Percentiles rank a stretch among this genome's conserved stretches.
Conservation (phyloP, 192 early-diverging fungal species). For the Endogone sp. region DNA sequence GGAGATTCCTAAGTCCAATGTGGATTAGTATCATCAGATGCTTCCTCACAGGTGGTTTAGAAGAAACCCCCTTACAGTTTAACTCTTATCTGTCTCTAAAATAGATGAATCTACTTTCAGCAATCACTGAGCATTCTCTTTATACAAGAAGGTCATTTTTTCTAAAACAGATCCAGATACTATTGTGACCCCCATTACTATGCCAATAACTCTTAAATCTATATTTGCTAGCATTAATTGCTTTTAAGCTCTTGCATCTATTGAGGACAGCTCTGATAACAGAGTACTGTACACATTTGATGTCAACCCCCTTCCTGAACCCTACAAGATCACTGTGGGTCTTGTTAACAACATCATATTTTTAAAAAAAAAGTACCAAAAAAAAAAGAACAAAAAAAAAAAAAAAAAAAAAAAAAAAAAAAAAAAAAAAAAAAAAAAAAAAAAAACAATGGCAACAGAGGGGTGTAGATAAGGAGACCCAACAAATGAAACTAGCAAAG, state of each 20-base stretch:
- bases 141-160: background rate
- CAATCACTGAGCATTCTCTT: conserved; percentile 4
- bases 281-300: background rate
- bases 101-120: conserved; percentile 1
- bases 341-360: background rate
- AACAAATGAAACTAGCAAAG: background rate
- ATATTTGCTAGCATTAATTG: background rate
- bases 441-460: background rate
- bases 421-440: background rate
- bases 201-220: background rate
- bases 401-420: background rate
- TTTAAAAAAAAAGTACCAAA: background rate
- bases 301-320: conserved; percentile 2
- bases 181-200: background rate
- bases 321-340: background rate
- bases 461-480: background rate
- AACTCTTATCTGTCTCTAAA: conserved; percentile 4
- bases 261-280: conserved; percentile 7
- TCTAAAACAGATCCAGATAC: conserved; percentile 5
- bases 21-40: too few species aligned
- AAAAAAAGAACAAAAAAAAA: background rate
- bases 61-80: too few species aligned
- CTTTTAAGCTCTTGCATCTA: background rate
- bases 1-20: too few species aligned
- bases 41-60: too few species aligned